Evolutionary conservation across 768 basidiomycete species (phyloP).

Genomic region (Myochromella boudieri): DNA sequence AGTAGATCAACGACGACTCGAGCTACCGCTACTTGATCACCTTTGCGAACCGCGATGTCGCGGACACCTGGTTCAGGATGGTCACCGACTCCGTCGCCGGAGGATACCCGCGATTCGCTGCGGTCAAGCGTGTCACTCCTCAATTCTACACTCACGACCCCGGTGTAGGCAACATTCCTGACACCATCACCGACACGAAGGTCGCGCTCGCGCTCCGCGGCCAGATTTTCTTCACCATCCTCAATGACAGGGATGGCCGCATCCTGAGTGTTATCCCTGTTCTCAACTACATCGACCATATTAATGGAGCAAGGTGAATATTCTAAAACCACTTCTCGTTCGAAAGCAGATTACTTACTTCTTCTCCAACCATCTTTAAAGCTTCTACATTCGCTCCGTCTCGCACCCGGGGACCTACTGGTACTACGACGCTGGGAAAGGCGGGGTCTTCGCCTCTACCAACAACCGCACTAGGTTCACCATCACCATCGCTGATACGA

Average conservation of each 20-base stretch:
- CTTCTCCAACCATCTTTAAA: background rate
- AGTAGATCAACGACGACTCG: constrained; percentile 16
- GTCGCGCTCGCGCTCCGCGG: constrained; percentile 5
- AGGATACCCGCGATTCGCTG: constrained; percentile 10
- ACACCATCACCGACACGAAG: constrained; percentile 9
- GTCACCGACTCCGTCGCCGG: constrained; percentile 15
- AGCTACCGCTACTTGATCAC: constrained; percentile 18
- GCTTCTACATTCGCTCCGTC: constrained; percentile 8
- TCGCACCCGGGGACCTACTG: background rate
- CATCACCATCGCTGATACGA: background rate
- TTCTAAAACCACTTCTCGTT: background rate
- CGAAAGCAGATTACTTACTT: background rate
- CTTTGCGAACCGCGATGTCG: constrained; percentile 21
- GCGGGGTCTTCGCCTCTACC: background rate
- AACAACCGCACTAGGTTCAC: constrained; percentile 6
- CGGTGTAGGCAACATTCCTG: constrained; percentile 2
- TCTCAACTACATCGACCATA: constrained; percentile 4
- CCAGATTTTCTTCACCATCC: constrained; percentile 17
- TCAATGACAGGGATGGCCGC: constrained; percentile 15
- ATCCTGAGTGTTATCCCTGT: constrained; percentile 9
- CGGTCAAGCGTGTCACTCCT: constrained; percentile 12
- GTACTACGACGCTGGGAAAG: background rate
- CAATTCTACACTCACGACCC: constrained; percentile 20
- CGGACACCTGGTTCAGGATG: constrained; percentile 27
- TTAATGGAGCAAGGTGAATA: constrained; percentile 7